Percentiles rank a stretch among this genome's conserved stretches.
Conservation (phyloP, 192 early-diverging fungal species). For the Gonapodya prolifera region DNA sequence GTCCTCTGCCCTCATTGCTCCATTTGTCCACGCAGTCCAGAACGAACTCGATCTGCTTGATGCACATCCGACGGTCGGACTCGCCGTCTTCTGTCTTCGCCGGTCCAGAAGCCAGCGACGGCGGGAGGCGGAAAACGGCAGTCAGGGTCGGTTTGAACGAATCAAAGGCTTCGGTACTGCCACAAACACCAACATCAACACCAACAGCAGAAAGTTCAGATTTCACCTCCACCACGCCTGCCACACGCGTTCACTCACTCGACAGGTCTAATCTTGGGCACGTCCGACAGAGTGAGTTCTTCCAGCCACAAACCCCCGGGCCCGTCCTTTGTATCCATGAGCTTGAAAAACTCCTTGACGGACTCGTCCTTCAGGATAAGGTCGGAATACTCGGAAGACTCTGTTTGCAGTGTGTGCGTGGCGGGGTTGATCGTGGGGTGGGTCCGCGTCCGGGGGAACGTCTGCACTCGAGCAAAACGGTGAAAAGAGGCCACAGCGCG, state of each 20-base stretch:
- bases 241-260: background rate
- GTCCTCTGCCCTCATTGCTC: background rate
- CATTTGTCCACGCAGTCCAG: background rate
- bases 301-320: background rate
- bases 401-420: background rate
- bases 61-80: background rate
- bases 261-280: background rate
- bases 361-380: background rate
- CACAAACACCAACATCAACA: background rate
- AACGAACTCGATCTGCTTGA: background rate
- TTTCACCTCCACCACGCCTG: background rate
- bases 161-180: background rate
- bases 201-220: background rate
- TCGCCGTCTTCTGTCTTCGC: background rate
- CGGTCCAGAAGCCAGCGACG: background rate
- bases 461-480: too few species aligned
- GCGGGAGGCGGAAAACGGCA: background rate
- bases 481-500: too few species aligned
- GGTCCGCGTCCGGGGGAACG: background rate
- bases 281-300: background rate
- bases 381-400: background rate
- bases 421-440: background rate
- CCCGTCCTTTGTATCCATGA: background rate
- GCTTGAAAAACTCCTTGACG: background rate
- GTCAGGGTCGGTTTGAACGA: background rate